Conservation (phyloP, 2,329 filamentous ascomycete genomes). For the Onygenales sp. region DNA sequence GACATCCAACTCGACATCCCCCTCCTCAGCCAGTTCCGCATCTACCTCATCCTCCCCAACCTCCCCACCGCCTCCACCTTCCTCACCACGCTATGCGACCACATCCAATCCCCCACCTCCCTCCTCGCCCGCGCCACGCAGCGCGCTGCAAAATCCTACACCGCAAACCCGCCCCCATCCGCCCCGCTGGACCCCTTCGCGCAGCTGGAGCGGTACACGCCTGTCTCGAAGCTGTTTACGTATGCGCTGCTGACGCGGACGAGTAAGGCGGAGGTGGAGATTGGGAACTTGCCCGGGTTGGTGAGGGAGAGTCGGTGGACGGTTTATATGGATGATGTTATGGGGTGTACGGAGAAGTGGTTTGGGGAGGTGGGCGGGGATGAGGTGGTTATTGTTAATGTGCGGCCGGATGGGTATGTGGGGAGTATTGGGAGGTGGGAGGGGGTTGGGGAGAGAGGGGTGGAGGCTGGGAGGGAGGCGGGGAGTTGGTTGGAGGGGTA, state of each 20-base stretch:
- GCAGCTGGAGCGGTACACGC: constrained; percentile 58
- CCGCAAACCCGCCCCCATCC: constrained; percentile 45
- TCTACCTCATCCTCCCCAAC: constrained; percentile 62
- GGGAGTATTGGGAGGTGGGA: constrained; percentile 47
- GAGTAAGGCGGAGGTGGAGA: constrained; percentile 54
- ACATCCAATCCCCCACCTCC: constrained; percentile 42
- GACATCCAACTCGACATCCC: constrained; percentile 71
- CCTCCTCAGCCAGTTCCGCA: constrained; percentile 65
- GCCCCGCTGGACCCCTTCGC: constrained; percentile 57
- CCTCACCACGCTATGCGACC: constrained; percentile 49
- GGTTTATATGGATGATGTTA: constrained; percentile 60
- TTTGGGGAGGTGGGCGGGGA: constrained; percentile 48
- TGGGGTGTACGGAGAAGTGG: constrained; percentile 61
- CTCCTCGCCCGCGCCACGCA: constrained; percentile 52
- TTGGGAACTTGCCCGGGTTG: constrained; percentile 53
- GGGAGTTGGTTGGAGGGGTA: constrained; percentile 42
- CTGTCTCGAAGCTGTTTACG: constrained; percentile 60
- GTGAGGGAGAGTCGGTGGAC: constrained; percentile 61
- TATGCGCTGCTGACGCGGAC: constrained; percentile 59
- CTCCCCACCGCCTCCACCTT: constrained; percentile 48
- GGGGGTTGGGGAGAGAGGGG: constrained; percentile 11
- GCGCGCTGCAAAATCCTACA: constrained; percentile 54
- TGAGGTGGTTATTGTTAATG: constrained; percentile 56
- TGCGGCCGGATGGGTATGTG: constrained; percentile 66
- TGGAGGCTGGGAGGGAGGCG: constrained; percentile 24